These are phyloP conservation scores for Eucalyptus cloeziana DNA, from an alignment of 345 rosid genomes.

Conservation along the genomic window DNA sequence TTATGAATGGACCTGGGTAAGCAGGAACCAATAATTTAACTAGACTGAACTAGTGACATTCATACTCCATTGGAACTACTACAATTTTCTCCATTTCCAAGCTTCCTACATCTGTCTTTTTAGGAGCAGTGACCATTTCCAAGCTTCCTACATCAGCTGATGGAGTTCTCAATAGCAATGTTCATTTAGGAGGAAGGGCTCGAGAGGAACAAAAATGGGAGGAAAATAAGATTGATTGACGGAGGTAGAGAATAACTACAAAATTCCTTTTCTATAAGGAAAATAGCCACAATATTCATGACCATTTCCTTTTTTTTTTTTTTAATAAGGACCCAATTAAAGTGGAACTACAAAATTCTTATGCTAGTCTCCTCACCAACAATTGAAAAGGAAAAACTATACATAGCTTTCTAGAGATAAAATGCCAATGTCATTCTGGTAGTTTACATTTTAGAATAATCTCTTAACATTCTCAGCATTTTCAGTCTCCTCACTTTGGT, in stretches of 20 bases:
- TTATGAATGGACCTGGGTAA: not conserved
- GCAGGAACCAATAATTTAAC: not conserved
- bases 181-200: not conserved
- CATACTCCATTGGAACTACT: not conserved
- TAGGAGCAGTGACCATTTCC: not conserved
- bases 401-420: not conserved
- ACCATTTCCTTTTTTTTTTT: not conserved
- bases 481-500: not conserved
- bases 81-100: not conserved
- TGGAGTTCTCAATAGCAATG: not conserved
- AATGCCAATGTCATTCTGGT: not conserved
- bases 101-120: not conserved
- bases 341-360: not conserved
- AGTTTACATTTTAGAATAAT: not conserved
- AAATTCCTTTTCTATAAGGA: too few species aligned
- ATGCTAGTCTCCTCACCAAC: not conserved
- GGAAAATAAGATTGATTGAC: not conserved
- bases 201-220: not conserved
- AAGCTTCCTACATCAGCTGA: not conserved
- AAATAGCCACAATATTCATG: too few species aligned
- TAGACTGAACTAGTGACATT: not conserved
- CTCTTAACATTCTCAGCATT: not conserved
- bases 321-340: not conserved
- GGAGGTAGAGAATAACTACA: not conserved
- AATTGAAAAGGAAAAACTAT: not conserved